These are phyloP conservation scores for Boletus rubescentipes DNA, from an alignment of 768 basidiomycete genomes.

Conservation along the genomic window DNA sequence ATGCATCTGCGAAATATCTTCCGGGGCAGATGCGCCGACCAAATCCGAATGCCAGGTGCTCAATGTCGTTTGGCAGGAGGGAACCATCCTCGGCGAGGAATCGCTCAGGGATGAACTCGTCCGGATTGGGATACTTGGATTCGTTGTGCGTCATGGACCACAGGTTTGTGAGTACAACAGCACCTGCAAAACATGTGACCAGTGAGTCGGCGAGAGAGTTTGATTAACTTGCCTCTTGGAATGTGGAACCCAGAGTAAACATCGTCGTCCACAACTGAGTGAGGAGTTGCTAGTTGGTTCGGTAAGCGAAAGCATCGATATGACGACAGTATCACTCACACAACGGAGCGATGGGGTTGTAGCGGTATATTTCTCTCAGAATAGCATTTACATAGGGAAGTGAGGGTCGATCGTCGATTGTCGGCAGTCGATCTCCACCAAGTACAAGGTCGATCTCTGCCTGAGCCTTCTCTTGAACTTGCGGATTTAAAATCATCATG, in stretches of 20 bases:
- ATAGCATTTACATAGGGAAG: conserved; percentile 9
- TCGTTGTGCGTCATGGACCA: conserved; percentile 10
- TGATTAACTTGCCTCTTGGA: conserved; percentile 3
- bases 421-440: conserved; percentile 4
- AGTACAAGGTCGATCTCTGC: conserved; percentile 11
- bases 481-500: conserved; percentile 6
- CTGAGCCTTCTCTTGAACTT: conserved; percentile 12
- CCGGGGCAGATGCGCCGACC: conserved; percentile 25
- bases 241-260: conserved; percentile 8
- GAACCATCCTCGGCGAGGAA: conserved; percentile 3
- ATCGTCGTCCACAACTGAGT: conserved; percentile 1
- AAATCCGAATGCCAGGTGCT: conserved; percentile 20
- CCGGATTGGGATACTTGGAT: conserved; percentile 1
- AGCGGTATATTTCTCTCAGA: conserved; percentile 3
- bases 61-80: neutral
- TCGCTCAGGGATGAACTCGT: conserved; percentile 6
- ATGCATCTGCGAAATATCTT: conserved; percentile 15
- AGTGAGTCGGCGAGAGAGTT: neutral
- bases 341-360: conserved; percentile 3
- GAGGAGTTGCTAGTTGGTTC: neutral
- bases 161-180: neutral
- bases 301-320: neutral
- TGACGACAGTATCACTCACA: neutral
- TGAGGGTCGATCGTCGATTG: conserved; percentile 4
- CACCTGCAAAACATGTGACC: neutral